Conservation (phyloP, 768 basidiomycete genomes). For the Nidularia pulvinata region DNA sequence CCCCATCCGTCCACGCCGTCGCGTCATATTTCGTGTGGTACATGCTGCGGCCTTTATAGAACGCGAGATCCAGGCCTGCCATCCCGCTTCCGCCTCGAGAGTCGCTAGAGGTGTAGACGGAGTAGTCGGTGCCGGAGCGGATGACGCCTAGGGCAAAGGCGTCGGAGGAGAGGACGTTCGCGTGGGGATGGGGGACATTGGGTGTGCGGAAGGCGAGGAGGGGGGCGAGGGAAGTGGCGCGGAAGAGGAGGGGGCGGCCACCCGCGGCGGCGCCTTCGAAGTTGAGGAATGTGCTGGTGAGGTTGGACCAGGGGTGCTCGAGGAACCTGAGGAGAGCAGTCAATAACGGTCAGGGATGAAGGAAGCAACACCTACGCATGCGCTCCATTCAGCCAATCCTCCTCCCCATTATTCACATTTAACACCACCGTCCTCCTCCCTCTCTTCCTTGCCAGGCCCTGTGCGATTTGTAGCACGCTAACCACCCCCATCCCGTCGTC, state of each 20-base stretch:
- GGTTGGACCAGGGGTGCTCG: constrained; percentile 72
- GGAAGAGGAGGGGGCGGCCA: constrained; percentile 79
- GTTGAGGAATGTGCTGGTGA: constrained; percentile 72
- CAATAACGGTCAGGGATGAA: not conserved
- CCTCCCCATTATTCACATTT: constrained; percentile 88
- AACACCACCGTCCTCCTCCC: constrained; percentile 68
- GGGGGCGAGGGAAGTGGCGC: constrained; percentile 59
- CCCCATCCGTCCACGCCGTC: constrained; percentile 55
- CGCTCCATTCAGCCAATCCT: constrained; percentile 75
- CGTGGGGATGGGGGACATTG: constrained; percentile 67
- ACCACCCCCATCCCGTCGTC: constrained; percentile 78
- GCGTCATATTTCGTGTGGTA: constrained; percentile 82
- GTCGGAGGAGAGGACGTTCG: constrained; percentile 68
- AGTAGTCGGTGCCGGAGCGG: constrained; percentile 73
- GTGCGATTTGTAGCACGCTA: constrained; percentile 64
- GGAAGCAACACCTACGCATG: constrained; percentile 39
- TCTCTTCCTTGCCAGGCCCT: constrained; percentile 47
- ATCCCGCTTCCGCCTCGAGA: constrained; percentile 49
- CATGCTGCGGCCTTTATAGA: constrained; percentile 70
- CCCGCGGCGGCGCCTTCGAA: constrained; percentile 82
- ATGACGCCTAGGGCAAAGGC: constrained; percentile 66
- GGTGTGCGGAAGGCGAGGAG: constrained; percentile 48
- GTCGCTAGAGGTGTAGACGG: constrained; percentile 68
- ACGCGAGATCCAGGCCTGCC: constrained; percentile 78
- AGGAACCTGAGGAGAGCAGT: constrained; percentile 57